A percentile compares a stretch with the other conserved stretches of the same genome.
Conservation (phyloP, 352 stramenopile genomes). For the Discostella stelligera region DNA sequence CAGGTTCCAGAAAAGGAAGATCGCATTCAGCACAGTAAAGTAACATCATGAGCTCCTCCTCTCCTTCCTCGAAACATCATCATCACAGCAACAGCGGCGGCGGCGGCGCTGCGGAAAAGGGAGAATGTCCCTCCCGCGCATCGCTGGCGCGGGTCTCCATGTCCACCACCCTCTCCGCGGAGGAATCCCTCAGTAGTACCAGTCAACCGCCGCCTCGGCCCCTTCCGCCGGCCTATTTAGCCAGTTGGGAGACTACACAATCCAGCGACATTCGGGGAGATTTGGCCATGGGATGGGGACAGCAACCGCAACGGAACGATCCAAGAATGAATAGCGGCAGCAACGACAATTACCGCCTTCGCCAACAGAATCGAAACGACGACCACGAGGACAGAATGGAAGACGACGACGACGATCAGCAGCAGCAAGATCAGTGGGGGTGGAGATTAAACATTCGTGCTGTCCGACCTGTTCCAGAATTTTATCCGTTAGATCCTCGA, state of each 20-base stretch:
- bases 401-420: not conserved
- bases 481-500: slow-evolving; percentile 37
- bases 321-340: not conserved
- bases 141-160: not conserved
- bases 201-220: not conserved
- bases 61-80: not conserved
- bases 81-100: too few relatives aligned
- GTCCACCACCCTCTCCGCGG: not conserved
- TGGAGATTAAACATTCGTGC: slow-evolving; percentile 26
- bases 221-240: not conserved
- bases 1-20: too few relatives aligned
- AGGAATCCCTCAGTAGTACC: not conserved
- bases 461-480: slow-evolving; percentile 26
- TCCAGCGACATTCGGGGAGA: slow-evolving; percentile 39
- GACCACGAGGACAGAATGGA: not conserved
- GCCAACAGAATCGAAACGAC: too few relatives aligned
- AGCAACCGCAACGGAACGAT: not conserved
- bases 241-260: slow-evolving; percentile 20
- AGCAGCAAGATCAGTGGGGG: slow-evolving; percentile 7
- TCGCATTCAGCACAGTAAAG: too few relatives aligned
- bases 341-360: not conserved
- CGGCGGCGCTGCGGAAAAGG: not conserved
- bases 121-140: too few relatives aligned
- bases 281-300: slow-evolving; percentile 33
- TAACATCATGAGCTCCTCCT: too few relatives aligned